Percentiles rank a stretch among this genome's conserved stretches.
These are phyloP conservation scores for Calycina herbarum DNA, from an alignment of 2,329 filamentous ascomycete genomes.

Conservation along the genomic window DNA sequence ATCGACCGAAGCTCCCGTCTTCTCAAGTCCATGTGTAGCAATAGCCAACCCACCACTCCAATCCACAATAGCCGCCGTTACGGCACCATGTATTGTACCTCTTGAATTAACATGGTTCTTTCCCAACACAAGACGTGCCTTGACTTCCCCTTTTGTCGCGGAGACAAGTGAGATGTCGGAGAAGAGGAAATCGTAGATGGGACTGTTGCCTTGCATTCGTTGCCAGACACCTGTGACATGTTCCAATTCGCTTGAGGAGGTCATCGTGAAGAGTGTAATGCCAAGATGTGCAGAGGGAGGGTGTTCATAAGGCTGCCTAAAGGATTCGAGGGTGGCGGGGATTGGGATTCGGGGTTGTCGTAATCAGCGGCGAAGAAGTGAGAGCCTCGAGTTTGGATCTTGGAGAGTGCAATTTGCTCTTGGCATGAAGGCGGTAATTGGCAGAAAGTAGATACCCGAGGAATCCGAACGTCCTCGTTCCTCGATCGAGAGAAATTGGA, in stretches of 20 bases:
- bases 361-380: not conserved
- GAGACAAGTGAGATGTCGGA: constrained; percentile 47
- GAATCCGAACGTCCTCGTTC: not conserved
- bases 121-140: constrained; percentile 49
- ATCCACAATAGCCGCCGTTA: constrained; percentile 70
- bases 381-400: not conserved
- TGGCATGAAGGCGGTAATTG: not conserved
- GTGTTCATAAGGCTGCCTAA: constrained; percentile 2
- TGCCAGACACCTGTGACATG: constrained; percentile 35
- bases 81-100: constrained; percentile 68
- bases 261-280: not conserved
- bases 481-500: not conserved
- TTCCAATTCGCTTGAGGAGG: constrained; percentile 26
- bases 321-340: not conserved
- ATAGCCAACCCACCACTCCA: constrained; percentile 74
- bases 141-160: constrained; percentile 49
- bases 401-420: not conserved
- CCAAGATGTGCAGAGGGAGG: not conserved
- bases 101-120: constrained; percentile 66
- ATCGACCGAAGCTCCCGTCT: constrained; percentile 70
- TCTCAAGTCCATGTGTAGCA: constrained; percentile 61
- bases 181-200: constrained; percentile 56
- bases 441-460: not conserved
- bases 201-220: constrained; percentile 40
- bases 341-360: constrained; percentile 1